phyloP scores from a whole-genome alignment of 345 rosid species.

The Brassica nigra region DNA sequence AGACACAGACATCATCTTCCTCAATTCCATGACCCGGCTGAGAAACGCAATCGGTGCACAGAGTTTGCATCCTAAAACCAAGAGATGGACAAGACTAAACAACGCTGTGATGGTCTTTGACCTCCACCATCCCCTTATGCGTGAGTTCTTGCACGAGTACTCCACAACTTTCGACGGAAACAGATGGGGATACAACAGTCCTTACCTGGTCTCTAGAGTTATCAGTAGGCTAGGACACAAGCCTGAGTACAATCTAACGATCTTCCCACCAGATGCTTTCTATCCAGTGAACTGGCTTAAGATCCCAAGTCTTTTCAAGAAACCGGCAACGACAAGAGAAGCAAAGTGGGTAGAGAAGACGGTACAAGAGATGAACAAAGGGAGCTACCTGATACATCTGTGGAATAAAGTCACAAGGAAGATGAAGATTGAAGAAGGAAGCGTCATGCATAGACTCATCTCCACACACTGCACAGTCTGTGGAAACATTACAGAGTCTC shows the following conservation, averaged over 20 bases:
- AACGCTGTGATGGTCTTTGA: slow-evolving; percentile 70
- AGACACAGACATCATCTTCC: slow-evolving; percentile 76
- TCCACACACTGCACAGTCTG: slow-evolving; percentile 53
- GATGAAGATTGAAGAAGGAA: slow-evolving; percentile 53
- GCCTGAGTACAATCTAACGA: slow-evolving; percentile 48
- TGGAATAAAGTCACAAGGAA: slow-evolving; percentile 55
- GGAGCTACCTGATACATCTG: slow-evolving; percentile 53
- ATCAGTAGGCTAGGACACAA: slow-evolving; percentile 44
- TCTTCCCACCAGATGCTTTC: slow-evolving; percentile 56
- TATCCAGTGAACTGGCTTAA: slow-evolving; percentile 65
- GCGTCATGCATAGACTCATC: slow-evolving; percentile 49
- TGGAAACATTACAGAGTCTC: slow-evolving; percentile 35
- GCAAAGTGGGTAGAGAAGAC: slow-evolving; percentile 49
- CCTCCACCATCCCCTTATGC: slow-evolving; percentile 54
- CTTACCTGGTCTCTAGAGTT: slow-evolving; percentile 68
- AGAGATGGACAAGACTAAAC: slow-evolving; percentile 65
- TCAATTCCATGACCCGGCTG: slow-evolving; percentile 47
- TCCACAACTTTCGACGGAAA: slow-evolving; percentile 69
- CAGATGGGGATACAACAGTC: slow-evolving; percentile 84
- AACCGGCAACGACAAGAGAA: slow-evolving; percentile 46
- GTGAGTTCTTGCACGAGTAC: slow-evolving; percentile 65
- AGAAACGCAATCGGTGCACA: slow-evolving; percentile 76
- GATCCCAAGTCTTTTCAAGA: slow-evolving; percentile 60
- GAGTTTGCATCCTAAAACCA: slow-evolving; percentile 46
- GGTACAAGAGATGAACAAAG: slow-evolving; percentile 34